These are phyloP conservation scores for Coemansia sp. DNA, from an alignment of 192 early-diverging fungal genomes.

Conservation along the genomic window DNA sequence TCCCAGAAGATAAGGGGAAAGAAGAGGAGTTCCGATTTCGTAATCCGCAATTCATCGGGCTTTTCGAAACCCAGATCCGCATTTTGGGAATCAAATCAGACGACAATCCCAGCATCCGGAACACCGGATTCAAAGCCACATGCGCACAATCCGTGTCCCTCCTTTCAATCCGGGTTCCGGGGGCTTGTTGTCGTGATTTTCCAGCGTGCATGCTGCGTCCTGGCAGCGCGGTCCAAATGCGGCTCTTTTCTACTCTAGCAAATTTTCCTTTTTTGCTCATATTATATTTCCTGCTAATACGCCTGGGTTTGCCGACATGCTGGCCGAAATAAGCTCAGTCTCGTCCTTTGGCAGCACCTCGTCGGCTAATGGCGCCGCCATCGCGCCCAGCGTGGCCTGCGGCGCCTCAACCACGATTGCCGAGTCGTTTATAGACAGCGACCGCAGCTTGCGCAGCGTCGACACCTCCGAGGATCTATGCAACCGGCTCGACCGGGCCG, in stretches of 20 bases:
- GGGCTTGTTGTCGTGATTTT: background rate
- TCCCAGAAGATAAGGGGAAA: background rate
- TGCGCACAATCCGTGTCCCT: background rate
- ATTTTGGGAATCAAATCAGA: too few species aligned
- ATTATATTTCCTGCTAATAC: too few species aligned
- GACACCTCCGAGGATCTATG: conserved; percentile 20
- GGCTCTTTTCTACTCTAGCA: too few species aligned
- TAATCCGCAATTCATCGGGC: background rate
- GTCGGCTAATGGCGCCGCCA: background rate
- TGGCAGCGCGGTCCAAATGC: too few species aligned
- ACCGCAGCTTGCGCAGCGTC: background rate
- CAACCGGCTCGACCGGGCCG: conserved; percentile 28
- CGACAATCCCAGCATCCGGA: too few species aligned
- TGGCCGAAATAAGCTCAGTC: background rate
- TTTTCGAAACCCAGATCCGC: too few species aligned
- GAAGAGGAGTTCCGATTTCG: background rate
- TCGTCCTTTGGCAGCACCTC: background rate
- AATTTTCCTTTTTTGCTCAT: background rate
- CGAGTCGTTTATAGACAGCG: background rate
- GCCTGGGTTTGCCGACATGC: too few species aligned
- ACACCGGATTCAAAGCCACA: too few species aligned
- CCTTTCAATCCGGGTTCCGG: background rate
- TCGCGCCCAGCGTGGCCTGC: background rate
- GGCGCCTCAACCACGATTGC: conserved; percentile 1
- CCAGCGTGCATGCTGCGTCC: too few species aligned